Conservation (phyloP, 2,329 filamentous ascomycete species). For the Fusarium chaquense region DNA sequence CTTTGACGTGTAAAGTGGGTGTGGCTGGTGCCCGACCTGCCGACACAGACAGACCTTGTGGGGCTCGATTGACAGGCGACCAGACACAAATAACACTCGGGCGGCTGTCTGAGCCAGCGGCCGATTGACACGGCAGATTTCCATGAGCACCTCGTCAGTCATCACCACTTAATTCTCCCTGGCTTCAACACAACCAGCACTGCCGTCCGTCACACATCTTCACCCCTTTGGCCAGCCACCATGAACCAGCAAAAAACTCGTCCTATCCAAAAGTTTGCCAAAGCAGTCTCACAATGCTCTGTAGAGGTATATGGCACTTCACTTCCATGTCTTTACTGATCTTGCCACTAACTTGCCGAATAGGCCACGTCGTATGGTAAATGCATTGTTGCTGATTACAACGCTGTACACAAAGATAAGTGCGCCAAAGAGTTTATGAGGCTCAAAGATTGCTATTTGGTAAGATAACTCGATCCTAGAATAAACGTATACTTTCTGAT, state of each 20-base stretch:
- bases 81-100: neutral
- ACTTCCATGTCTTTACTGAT: neutral
- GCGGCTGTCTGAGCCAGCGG: neutral
- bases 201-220: slow-evolving; percentile 2
- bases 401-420: slow-evolving; percentile 89
- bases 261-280: slow-evolving; percentile 67
- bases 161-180: neutral
- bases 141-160: slow-evolving; percentile 4
- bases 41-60: slow-evolving; percentile 20
- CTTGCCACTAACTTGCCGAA: slow-evolving; percentile 8
- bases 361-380: slow-evolving; percentile 89
- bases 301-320: slow-evolving; percentile 58
- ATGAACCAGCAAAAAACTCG: slow-evolving; percentile 52
- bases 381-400: slow-evolving; percentile 91
- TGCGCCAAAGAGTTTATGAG: slow-evolving; percentile 86
- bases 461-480: slow-evolving; percentile 58
- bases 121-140: slow-evolving; percentile 15
- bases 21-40: slow-evolving; percentile 41
- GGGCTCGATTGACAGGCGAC: neutral
- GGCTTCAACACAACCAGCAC: neutral
- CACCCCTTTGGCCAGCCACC: slow-evolving; percentile 3
- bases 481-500: neutral
- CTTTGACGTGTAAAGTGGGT: slow-evolving; percentile 48
- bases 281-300: slow-evolving; percentile 67
- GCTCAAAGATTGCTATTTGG: slow-evolving; percentile 89